Evolutionary conservation across 768 basidiomycete genomes (phyloP), one percentile per base, ranked within the genome.

Genomic region (Macrolepiota dolichaula): DNA sequence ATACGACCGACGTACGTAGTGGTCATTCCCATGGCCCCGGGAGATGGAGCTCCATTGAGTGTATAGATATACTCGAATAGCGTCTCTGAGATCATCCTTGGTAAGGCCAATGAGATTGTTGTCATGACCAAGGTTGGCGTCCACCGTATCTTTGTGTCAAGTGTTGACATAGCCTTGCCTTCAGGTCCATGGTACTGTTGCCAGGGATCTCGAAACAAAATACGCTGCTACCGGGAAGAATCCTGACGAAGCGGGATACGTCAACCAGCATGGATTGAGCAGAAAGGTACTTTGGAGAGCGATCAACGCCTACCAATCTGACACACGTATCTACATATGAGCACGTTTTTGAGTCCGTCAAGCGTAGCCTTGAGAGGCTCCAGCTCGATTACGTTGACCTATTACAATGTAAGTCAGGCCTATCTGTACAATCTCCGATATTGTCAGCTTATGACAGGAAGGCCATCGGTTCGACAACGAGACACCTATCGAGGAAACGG

Each of bases 371-470:
- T 63, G 72, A 87, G 67, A 79, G 90, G 12, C 77, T 93, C 1
- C 87, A 91, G 51, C 70, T 90, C 27, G 90, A 92, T 54, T 90
- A 91, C 62, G 79, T 93, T 66, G 91, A 92, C 67, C 73, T 92
- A 1, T 72, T 91, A 5, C 91, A 92, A 76, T 88, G 87, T 79
- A 66, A 63, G 77, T 55, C 9, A 13, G 24, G 7, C 1, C 47
- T 7, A 12, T n/a, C n/a, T 22, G 2, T 24, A 27, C 11, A 5
- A 24, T 11, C 4, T 4, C 12, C 11, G 19, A 13, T 24, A 5
- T 24, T 4, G 24, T 24, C 15, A 22, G 25, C n/a, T 13, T 11
- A 6, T 19, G 19, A 13, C 3, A 17, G 42, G n/a, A 17, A 81
- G 81, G 81, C 65, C 82, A 85, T 68, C 76, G 84, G 4, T 85